These are phyloP conservation scores for Penicillium concentricum DNA, from an alignment of 2,329 filamentous ascomycete genomes.

Conservation along the genomic window DNA sequence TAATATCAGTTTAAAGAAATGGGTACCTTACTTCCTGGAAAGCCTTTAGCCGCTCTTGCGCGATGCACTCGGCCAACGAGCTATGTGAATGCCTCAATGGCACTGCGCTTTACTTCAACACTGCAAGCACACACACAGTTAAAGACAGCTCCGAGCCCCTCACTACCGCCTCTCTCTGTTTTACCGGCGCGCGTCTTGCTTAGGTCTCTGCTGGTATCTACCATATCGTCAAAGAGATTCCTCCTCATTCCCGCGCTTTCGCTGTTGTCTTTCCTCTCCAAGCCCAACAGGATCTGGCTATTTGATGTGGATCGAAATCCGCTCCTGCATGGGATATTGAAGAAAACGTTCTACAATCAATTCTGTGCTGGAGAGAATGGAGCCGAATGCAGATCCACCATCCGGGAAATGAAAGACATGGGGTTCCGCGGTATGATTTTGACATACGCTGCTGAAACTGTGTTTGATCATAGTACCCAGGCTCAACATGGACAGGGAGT, in stretches of 20 bases:
- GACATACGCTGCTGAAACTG: slow-evolving; percentile 79
- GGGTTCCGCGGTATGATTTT: slow-evolving; percentile 83
- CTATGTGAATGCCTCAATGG: not conserved
- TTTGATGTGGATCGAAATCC: slow-evolving; percentile 75
- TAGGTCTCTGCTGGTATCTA: slow-evolving; percentile 46
- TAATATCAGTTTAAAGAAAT: not conserved
- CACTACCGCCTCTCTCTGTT: slow-evolving; percentile 23
- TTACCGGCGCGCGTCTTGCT: slow-evolving; percentile 40
- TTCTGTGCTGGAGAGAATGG: slow-evolving; percentile 82
- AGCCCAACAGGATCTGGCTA: slow-evolving; percentile 50
- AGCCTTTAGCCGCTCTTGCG: not conserved
- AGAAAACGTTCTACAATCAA: slow-evolving; percentile 70
- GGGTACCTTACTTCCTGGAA: slow-evolving; percentile 1
- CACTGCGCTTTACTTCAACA: slow-evolving; percentile 19
- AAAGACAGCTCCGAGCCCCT: slow-evolving; percentile 1
- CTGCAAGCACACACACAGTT: slow-evolving; percentile 13
- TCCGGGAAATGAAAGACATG: slow-evolving; percentile 64
- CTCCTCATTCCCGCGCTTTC: slow-evolving; percentile 69
- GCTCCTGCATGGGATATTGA: slow-evolving; percentile 67
- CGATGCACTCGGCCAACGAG: not conserved
- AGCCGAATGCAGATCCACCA: slow-evolving; percentile 64
- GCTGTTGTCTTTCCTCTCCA: slow-evolving; percentile 66
- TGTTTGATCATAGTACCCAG: slow-evolving; percentile 50
- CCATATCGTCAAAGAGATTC: slow-evolving; percentile 50
- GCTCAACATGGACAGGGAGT: slow-evolving; percentile 20